Conservation (phyloP, 495 filamentous ascomycete species). For the Podospora anserina region DNA sequence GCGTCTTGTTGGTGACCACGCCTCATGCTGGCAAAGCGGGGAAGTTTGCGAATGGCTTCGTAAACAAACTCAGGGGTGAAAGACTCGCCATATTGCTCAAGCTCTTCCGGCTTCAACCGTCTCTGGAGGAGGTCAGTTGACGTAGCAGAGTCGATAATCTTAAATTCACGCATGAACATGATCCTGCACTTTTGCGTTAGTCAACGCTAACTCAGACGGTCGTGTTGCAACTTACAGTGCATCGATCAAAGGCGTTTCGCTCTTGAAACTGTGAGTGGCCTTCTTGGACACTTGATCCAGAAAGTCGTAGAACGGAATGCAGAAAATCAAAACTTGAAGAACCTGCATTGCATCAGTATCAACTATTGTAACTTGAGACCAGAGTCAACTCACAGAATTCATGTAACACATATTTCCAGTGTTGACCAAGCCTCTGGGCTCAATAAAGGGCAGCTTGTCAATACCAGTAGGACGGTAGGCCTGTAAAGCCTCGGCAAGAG, state of each 20-base stretch:
- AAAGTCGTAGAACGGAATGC: conserved; percentile 91
- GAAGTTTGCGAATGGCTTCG: conserved; percentile 79
- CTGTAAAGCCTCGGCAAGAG: conserved; percentile 68
- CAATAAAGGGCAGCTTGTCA: conserved; percentile 74
- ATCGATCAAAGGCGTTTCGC: conserved; percentile 89
- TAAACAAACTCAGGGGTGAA: conserved; percentile 96
- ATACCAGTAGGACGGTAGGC: conserved; percentile 59
- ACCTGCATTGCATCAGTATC: conserved; percentile 51
- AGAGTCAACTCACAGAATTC: conserved; percentile 76
- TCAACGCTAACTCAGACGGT: neutral
- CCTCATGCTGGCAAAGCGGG: conserved; percentile 89
- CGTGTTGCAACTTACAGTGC: conserved; percentile 64
- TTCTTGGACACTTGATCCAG: conserved; percentile 81
- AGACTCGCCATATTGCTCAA: conserved; percentile 86
- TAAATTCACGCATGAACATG: conserved; percentile 94
- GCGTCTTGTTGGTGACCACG: conserved; percentile 97
- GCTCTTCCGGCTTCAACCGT: conserved; percentile 72
- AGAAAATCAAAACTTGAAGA: conserved; percentile 89
- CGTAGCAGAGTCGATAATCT: conserved; percentile 71
- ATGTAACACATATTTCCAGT: conserved; percentile 99
- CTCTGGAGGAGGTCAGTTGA: conserved; percentile 70
- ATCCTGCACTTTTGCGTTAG: conserved; percentile 55
- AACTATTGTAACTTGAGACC: neutral
- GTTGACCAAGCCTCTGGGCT: conserved; percentile 93
- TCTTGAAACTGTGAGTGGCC: conserved; percentile 87